Conservation (phyloP, 371 early-diverging fungal genomes). For the Chytridium lagenaria region DNA sequence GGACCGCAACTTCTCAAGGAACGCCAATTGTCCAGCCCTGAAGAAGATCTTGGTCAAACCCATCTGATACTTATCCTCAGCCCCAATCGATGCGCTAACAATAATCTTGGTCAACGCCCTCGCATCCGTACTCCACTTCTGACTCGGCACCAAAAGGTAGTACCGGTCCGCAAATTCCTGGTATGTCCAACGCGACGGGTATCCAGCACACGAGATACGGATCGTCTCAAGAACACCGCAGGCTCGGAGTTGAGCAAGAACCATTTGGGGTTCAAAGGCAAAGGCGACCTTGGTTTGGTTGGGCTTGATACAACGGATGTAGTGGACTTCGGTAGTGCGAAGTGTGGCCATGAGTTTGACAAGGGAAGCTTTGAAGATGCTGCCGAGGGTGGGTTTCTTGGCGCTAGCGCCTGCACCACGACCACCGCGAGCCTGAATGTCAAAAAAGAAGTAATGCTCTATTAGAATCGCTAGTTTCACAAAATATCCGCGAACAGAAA, state of each 20-base stretch:
- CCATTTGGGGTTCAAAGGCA: constrained; percentile 91
- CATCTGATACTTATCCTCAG: constrained; percentile 89
- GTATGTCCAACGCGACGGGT: constrained; percentile 90
- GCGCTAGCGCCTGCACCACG: constrained; percentile 15
- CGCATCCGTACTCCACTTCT: constrained; percentile 67
- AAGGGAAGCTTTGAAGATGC: constrained; percentile 35
- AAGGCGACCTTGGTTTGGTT: constrained; percentile 92
- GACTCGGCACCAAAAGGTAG: constrained; percentile 78
- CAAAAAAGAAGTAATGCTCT: constrained; percentile 12
- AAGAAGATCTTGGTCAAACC: constrained; percentile 99
- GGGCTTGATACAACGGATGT: constrained; percentile 98
- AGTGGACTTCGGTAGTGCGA: constrained; percentile 52
- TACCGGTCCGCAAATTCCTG: constrained; percentile 91
- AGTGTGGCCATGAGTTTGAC: constrained; percentile 38
- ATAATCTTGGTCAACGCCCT: constrained; percentile 61
- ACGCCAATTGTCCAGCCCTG: constrained; percentile 84
- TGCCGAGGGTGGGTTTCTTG: constrained; percentile 34
- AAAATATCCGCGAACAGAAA: no score
- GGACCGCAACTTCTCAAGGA: constrained; percentile 84
- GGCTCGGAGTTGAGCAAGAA: constrained; percentile 96
- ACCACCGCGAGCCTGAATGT: background rate
- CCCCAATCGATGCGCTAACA: constrained; percentile 71
- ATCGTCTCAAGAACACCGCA: constrained; percentile 99
- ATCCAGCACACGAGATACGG: constrained; percentile 98
- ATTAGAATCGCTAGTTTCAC: no score